These are phyloP conservation scores for Circinella umbellata DNA, from an alignment of 371 early-diverging fungal species.

Conservation along the genomic window DNA sequence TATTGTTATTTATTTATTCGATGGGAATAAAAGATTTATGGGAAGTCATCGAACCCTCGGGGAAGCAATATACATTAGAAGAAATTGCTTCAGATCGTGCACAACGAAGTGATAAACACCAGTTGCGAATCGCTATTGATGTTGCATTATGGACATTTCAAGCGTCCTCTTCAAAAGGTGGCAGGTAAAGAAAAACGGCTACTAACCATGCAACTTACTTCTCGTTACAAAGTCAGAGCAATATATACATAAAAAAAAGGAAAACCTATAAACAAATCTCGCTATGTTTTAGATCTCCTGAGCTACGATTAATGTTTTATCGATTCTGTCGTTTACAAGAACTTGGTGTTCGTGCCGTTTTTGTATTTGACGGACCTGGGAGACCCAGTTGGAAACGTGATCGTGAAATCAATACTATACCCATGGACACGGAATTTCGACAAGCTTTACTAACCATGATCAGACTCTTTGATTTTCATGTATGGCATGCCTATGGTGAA, in stretches of 20 bases:
- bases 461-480: conserved; percentile 29
- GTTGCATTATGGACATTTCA: conserved; percentile 42
- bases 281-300: conserved; percentile 19
- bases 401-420: conserved; percentile 20
- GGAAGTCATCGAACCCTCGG: conserved; percentile 16
- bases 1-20: no score
- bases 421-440: conserved; percentile 16
- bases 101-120: neutral
- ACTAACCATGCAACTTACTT: neutral
- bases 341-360: conserved; percentile 43
- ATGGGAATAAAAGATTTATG: conserved; percentile 26
- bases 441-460: conserved; percentile 21
- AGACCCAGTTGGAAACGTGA: conserved; percentile 40
- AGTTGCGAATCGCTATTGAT: conserved; percentile 41
- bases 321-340: conserved; percentile 37
- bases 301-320: conserved; percentile 35
- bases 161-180: conserved; percentile 22
- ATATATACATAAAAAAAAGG: neutral
- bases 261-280: neutral
- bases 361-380: conserved; percentile 47
- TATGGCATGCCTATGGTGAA: conserved; percentile 47
- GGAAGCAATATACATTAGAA: conserved; percentile 80
- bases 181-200: conserved; percentile 23
- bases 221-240: no score
- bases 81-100: conserved; percentile 69